These are phyloP conservation scores for Trypanosoma lewisi DNA, from an alignment of 208 protist species.

Conservation along the genomic window DNA sequence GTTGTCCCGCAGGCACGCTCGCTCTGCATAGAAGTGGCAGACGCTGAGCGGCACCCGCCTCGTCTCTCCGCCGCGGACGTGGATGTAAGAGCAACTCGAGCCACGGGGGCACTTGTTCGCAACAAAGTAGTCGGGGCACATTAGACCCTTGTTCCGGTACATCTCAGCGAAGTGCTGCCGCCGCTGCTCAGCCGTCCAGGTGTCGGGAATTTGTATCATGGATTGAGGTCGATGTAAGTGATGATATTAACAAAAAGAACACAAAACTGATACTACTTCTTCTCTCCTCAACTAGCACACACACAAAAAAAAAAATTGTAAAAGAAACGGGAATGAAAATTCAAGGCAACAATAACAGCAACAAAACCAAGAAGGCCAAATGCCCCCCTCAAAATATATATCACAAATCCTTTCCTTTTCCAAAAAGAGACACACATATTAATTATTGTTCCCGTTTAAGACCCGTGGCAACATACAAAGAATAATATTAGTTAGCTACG, in stretches of 20 bases:
- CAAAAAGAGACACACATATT: too few species aligned
- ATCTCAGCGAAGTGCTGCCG: conserved; percentile 27
- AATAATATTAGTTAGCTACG: too few species aligned
- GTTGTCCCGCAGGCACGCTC: conserved; percentile 65
- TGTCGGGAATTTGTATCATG: not conserved
- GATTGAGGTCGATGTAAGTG: not conserved
- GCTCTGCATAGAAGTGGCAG: conserved; percentile 66
- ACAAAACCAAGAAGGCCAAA: too few species aligned
- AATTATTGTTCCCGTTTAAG: too few species aligned
- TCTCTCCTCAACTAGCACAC: not conserved
- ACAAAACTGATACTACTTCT: not conserved
- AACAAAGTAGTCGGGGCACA: conserved; percentile 56
- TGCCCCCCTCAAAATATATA: too few species aligned
- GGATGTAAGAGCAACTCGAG: conserved; percentile 70
- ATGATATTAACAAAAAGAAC: too few species aligned
- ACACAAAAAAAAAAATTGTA: too few species aligned
- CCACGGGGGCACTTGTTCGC: conserved; percentile 32
- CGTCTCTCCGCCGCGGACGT: conserved; percentile 61
- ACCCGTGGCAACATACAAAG: too few species aligned
- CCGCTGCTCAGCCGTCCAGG: conserved; percentile 7
- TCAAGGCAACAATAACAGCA: too few species aligned
- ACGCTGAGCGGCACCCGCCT: conserved; percentile 56
- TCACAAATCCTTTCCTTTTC: too few species aligned
- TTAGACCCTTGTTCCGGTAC: conserved; percentile 75
- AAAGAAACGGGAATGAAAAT: too few species aligned